phyloP scores from a whole-genome alignment of 2,329 filamentous ascomycete genomes.

The Didymella segeticola region DNA sequence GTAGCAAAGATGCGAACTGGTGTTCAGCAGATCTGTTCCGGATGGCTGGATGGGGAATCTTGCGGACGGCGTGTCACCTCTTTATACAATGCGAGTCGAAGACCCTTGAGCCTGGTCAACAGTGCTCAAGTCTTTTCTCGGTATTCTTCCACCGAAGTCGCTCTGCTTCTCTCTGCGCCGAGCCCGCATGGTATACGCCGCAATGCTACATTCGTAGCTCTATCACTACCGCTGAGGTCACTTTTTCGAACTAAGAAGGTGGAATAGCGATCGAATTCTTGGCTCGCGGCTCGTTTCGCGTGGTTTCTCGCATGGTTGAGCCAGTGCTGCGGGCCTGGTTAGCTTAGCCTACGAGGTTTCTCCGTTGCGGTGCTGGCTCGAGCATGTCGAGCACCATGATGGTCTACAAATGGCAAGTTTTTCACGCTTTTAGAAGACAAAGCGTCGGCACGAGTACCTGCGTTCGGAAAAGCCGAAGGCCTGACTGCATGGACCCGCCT shows the following conservation, averaged over 20 bases:
- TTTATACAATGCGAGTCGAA: slow-evolving; percentile 27
- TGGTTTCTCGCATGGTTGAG: slow-evolving; percentile 19
- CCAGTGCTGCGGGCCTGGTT: slow-evolving; percentile 17
- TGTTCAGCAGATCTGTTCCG: slow-evolving; percentile 24
- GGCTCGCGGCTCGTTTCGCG: slow-evolving; percentile 22
- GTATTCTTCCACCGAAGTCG: slow-evolving; percentile 27
- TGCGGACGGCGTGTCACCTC: slow-evolving; percentile 19
- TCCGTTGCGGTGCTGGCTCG: slow-evolving; percentile 10
- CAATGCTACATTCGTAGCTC: slow-evolving; percentile 13
- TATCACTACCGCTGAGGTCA: slow-evolving; percentile 16
- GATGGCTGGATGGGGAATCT: slow-evolving; percentile 28
- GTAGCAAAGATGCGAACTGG: slow-evolving; percentile 22
- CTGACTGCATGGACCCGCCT: slow-evolving; percentile 2
- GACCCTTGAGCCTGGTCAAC: not conserved
- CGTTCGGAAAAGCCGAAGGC: slow-evolving; percentile 20
- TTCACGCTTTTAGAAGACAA: slow-evolving; percentile 25
- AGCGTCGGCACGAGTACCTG: slow-evolving; percentile 19
- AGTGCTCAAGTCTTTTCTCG: slow-evolving; percentile 11
- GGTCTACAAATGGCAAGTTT: slow-evolving; percentile 27
- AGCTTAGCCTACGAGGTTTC: slow-evolving; percentile 8
- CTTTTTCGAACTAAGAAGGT: slow-evolving; percentile 19
- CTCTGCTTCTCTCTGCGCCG: slow-evolving; percentile 16
- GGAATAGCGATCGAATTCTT: slow-evolving; percentile 20
- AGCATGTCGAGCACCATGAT: slow-evolving; percentile 39
- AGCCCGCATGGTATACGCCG: slow-evolving; percentile 25